Conservation (phyloP, 2,329 filamentous ascomycete species). For the Monosporascus sp. region DNA sequence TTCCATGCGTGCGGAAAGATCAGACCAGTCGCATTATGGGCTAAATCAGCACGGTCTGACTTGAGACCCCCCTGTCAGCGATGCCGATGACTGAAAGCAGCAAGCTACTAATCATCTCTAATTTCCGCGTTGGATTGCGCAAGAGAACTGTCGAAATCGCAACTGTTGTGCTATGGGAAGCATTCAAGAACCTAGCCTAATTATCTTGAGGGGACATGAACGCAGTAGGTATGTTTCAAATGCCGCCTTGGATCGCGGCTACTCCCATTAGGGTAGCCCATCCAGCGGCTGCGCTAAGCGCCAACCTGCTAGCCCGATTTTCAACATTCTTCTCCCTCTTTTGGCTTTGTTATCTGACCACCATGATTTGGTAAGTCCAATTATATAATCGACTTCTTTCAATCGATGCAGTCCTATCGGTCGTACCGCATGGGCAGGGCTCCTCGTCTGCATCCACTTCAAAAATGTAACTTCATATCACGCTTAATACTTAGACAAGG, state of each 20-base stretch:
- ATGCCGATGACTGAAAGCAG: neutral
- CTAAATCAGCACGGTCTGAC: neutral
- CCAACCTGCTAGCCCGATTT: neutral
- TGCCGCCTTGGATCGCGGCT: neutral
- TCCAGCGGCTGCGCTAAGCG: neutral
- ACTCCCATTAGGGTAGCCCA: neutral
- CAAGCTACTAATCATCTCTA: neutral
- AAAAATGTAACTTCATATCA: neutral
- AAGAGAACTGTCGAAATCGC: neutral
- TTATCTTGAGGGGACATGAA: neutral
- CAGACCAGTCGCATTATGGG: neutral
- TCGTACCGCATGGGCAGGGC: too few species aligned
- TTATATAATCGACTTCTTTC: neutral
- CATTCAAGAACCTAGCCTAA: neutral
- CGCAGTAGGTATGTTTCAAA: neutral
- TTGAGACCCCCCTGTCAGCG: neutral
- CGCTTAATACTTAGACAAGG: neutral
- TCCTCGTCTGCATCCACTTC: neutral
- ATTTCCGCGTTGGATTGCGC: neutral
- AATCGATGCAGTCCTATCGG: neutral
- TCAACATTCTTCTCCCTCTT: neutral
- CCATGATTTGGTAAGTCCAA: neutral
- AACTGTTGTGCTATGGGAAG: neutral
- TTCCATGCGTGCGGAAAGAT: too few species aligned
- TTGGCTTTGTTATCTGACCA: neutral